Evolutionary conservation across 352 stramenopile species (phyloP), one percentile per base, ranked within the genome.

Genomic region (Globisporangium emineosum): DNA sequence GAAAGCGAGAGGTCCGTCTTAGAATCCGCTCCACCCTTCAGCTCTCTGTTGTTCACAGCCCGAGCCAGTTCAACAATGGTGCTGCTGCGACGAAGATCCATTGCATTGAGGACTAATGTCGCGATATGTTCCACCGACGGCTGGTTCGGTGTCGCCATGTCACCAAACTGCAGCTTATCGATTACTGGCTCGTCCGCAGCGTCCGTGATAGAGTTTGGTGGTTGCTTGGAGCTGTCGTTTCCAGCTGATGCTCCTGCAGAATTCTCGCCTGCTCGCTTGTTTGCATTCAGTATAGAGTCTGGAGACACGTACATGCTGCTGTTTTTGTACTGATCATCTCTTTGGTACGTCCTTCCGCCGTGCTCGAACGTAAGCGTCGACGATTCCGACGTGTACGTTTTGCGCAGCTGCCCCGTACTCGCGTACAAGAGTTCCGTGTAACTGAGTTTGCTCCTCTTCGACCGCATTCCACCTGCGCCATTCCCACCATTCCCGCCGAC

Each of bases 381-480:
- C 19, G 83, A 93, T 57, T 94, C 86, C 0, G 66, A 65, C 3
- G 86, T 94, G 64, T 93, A 94, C 33, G 82, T 86, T 65, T 95
- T 95, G 21, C 84, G 81, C 19, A 95, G 55, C 25, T 94, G 86
- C 1, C 86, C 86, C 1, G 86, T 93, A 51, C 81, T 89, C 0
- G 78, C 86, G 62, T 90, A 95, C 4, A 95, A 62, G 19, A 95
- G 65, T 30, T 95, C 86, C 17, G 84, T 81, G 64, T 93, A 95
- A 55, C 84, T 93, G 27, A 95, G 71, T 45, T 93, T 95, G 19
- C 84, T 84, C 29, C 81, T 73, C 49, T 81, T 86, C 12, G 69
- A 71, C 23, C 76, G 72, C 17, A 76, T 67, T 19, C 62, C 68
- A 6, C 29, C 42, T 9, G 25, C 47, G 2, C 64, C 62, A 23